These are phyloP conservation scores for Nothopassalora personata DNA, from an alignment of 2,329 filamentous ascomycete species.

Conservation along the genomic window DNA sequence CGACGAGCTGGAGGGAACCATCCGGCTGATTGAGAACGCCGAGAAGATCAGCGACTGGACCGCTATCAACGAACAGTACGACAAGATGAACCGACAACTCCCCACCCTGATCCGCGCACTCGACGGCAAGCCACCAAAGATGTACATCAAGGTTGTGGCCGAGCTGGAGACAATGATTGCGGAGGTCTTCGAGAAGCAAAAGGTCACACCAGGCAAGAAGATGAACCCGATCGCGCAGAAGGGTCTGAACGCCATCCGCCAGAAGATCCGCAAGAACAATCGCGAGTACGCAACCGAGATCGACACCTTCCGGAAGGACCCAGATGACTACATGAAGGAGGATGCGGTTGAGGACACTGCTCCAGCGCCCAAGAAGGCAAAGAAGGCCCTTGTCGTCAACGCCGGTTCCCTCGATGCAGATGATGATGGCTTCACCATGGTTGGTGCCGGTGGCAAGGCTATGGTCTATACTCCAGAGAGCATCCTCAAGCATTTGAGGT, in stretches of 20 bases:
- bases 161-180: conserved; percentile 93
- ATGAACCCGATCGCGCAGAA: conserved; percentile 96
- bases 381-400: conserved; percentile 48
- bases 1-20: conserved; percentile 85
- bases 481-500: conserved; percentile 92
- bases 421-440: conserved; percentile 82
- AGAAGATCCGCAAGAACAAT: conserved; percentile 98
- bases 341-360: conserved; percentile 66
- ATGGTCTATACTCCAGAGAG: conserved; percentile 93
- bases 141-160: conserved; percentile 86
- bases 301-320: conserved; percentile 77
- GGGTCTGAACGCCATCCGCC: conserved; percentile 93
- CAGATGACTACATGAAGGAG: conserved; percentile 82
- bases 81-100: conserved; percentile 58
- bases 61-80: conserved; percentile 57
- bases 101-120: conserved; percentile 48
- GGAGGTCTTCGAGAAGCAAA: conserved; percentile 90
- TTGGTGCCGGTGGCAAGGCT: conserved; percentile 82
- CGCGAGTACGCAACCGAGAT: conserved; percentile 88
- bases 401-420: conserved; percentile 53
- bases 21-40: conserved; percentile 90
- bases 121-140: conserved; percentile 74
- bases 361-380: conserved; percentile 46
- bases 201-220: conserved; percentile 84
- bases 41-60: conserved; percentile 98